Conservation (phyloP, 768 basidiomycete species). For the Krasilnikovozyma curviuscula region DNA sequence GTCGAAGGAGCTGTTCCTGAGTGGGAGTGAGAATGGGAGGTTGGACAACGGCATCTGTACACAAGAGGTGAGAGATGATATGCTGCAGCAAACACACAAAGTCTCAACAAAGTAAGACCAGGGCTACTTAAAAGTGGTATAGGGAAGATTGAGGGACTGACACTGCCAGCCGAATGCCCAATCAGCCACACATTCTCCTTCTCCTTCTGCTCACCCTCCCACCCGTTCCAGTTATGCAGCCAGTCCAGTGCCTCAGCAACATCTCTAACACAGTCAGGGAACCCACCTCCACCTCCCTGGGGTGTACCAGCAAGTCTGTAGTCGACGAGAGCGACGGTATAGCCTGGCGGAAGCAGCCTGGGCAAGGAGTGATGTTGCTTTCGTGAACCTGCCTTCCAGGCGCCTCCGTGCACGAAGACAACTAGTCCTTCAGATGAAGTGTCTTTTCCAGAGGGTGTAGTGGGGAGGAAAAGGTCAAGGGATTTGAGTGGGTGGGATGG, state of each 20-base stretch:
- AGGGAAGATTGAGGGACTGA: background rate
- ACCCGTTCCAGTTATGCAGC: background rate
- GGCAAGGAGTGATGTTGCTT: background rate
- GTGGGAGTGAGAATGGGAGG: background rate
- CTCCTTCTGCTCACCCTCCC: conserved; percentile 2
- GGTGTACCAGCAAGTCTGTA: background rate
- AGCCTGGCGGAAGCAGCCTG: conserved; percentile 1
- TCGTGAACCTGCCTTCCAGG: too few relatives aligned
- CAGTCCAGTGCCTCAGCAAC: conserved; percentile 3
- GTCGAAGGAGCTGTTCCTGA: too few relatives aligned
- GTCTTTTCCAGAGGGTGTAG: too few relatives aligned
- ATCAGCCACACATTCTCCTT: conserved; percentile 7
- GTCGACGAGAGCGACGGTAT: conserved; percentile 4
- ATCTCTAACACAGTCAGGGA: conserved; percentile 1
- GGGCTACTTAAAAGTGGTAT: background rate
- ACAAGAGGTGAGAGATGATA: conserved; percentile 6
- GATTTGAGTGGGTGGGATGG: background rate
- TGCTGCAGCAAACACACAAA: background rate
- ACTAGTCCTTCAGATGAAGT: background rate
- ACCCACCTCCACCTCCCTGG: background rate
- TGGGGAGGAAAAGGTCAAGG: conserved; percentile 8
- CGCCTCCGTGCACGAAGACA: conserved; percentile 10
- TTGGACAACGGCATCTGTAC: conserved; percentile 3
- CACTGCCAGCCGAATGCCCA: conserved; percentile 11
- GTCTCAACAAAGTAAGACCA: background rate